Evolutionary conservation across 2,329 filamentous ascomycete species (phyloP), one percentile per base, ranked within the genome.

Genomic region (Alternaria burnsii): DNA sequence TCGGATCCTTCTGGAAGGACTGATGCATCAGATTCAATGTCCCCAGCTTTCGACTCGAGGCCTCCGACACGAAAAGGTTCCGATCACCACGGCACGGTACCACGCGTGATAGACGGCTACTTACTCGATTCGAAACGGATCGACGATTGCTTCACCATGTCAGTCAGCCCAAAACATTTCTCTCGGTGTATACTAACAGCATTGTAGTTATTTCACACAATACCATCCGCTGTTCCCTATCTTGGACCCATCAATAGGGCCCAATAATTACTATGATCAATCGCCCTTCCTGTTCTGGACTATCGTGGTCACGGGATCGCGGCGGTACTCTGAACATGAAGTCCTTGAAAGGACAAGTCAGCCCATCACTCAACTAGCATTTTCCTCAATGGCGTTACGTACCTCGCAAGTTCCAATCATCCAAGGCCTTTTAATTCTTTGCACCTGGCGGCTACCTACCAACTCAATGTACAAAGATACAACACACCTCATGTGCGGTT

Each of bases 401-500:
- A 71, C 75, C 11, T 77, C 75, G 5, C 74, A 72, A 11, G 76
- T 80, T 53, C 73, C 78, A 14, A 75, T 78, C 14, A 81, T 81
- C 22, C 78, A 80, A 57, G 78, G 76, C 16, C 66, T 79, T 10
- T 60, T 81, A 5, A 71, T 80, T 10, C 72, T 81, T 11, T 80
- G 78, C 47, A 76, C 78, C 18, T 81, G 79, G 79, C 74, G 78
- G 4, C 62, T 80, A 28, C 79, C 79, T 8, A 77, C 79, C 11
- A 79, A 78, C 44, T 80, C 77, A 30, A 79, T 78, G 73, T 78
- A 77, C 64, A 78, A 78, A 42, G 78, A 80, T 47, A 76, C 77
- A 60, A 78, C 75, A n/a, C 74, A 77, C 58, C 71, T 79, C 16
- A 70, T 81, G 51, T 78, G 75, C 61, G 79, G 79, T 18, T 78